phyloP scores from a whole-genome alignment of 257 asterid species.

The Echium plantagineum region DNA sequence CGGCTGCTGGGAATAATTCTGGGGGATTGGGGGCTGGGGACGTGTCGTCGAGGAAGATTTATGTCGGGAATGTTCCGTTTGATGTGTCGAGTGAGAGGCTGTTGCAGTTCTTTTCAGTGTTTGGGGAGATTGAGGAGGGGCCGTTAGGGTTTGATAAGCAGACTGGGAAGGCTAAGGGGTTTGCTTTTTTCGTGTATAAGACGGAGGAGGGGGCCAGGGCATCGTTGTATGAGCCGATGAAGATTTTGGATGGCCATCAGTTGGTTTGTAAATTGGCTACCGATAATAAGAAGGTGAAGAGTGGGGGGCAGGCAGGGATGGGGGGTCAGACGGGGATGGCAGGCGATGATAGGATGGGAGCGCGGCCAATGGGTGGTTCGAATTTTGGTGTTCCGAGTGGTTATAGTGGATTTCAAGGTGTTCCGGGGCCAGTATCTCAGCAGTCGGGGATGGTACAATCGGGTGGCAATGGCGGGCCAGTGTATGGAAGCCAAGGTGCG shows the following conservation, averaged over 20 bases:
- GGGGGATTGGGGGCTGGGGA: slow-evolving; percentile 50
- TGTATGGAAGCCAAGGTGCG: slow-evolving; percentile 31
- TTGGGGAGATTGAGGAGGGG: slow-evolving; percentile 96
- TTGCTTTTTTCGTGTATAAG: slow-evolving; percentile 88
- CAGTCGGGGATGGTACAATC: slow-evolving; percentile 30
- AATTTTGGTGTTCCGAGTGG: slow-evolving; percentile 40
- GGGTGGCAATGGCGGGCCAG: slow-evolving; percentile 39
- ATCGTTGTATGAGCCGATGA: slow-evolving; percentile 61
- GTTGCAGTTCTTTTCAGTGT: slow-evolving; percentile 55
- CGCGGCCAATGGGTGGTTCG: slow-evolving; percentile 19
- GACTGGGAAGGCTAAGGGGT: slow-evolving; percentile 85
- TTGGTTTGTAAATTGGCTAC: slow-evolving; percentile 87
- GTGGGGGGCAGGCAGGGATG: slow-evolving; percentile 45
- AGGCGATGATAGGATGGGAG: too few relatives aligned
- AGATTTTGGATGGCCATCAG: slow-evolving; percentile 78
- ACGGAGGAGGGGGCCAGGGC: slow-evolving; percentile 88
- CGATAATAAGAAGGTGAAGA: slow-evolving; percentile 70
- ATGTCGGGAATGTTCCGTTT: slow-evolving; percentile 91
- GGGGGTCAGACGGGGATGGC: background rate
- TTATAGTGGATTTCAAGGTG: slow-evolving; percentile 29
- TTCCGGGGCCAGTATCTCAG: too few relatives aligned
- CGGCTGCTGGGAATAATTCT: slow-evolving; percentile 50
- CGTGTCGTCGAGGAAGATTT: slow-evolving; percentile 72
- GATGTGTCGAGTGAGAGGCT: slow-evolving; percentile 76
- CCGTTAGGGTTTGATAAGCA: slow-evolving; percentile 96